Conservation (phyloP, 2,329 filamentous ascomycete genomes). For the Endothia cerciana region DNA sequence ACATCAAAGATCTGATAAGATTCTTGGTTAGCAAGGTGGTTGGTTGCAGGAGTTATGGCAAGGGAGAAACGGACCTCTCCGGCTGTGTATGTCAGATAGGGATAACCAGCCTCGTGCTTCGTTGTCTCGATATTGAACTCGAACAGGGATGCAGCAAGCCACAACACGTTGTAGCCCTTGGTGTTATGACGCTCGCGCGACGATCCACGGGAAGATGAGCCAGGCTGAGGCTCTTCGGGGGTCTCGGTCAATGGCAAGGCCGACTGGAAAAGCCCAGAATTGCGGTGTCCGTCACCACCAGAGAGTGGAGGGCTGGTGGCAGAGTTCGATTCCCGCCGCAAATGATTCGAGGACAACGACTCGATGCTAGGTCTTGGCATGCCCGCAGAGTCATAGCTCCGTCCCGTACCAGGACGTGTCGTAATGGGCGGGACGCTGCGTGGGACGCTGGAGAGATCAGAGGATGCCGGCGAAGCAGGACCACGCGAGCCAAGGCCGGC, state of each 20-base stretch:
- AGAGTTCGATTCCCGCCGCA: conserved; percentile 57
- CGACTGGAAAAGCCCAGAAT: conserved; percentile 82
- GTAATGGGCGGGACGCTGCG: conserved; percentile 51
- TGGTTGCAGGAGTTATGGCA: neutral
- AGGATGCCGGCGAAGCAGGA: conserved; percentile 61
- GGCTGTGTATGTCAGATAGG: conserved; percentile 92
- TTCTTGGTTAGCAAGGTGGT: conserved; percentile 19
- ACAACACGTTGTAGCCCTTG: conserved; percentile 73
- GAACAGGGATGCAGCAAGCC: conserved; percentile 90
- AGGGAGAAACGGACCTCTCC: conserved; percentile 69
- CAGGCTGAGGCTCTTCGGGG: conserved; percentile 53
- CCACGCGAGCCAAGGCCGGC: conserved; percentile 52
- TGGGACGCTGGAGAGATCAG: conserved; percentile 55
- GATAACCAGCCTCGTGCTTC: conserved; percentile 90
- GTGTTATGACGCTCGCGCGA: conserved; percentile 60
- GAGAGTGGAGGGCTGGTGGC: conserved; percentile 56
- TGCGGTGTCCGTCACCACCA: conserved; percentile 56
- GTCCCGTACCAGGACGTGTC: conserved; percentile 61
- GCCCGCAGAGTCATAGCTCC: conserved; percentile 60
- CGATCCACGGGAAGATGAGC: conserved; percentile 58
- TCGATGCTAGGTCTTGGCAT: conserved; percentile 58
- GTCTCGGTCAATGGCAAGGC: conserved; percentile 80
- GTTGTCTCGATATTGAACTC: conserved; percentile 96
- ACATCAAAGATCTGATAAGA: conserved; percentile 75
- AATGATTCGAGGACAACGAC: conserved; percentile 35